Percentiles rank a stretch among this genome's conserved stretches.
These are phyloP conservation scores for Kitagawia praeruptora DNA, from an alignment of 129 eudicot genomes.

Conservation along the genomic window DNA sequence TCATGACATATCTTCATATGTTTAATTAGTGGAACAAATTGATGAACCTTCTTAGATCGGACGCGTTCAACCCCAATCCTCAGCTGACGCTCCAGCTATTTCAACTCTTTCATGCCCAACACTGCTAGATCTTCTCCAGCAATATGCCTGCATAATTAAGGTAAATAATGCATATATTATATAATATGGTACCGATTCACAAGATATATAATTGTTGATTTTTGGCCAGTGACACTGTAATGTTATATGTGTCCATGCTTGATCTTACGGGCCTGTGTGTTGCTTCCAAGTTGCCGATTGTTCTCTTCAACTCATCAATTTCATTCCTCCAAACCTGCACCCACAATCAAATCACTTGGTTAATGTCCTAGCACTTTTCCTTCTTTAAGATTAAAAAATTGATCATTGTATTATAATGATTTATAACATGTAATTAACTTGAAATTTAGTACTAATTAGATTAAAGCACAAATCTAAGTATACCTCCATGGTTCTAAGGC, in stretches of 20 bases:
- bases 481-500: too few species aligned
- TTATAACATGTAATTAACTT: too few species aligned
- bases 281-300: constrained; percentile 47
- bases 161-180: not conserved
- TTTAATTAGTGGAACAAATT: not conserved
- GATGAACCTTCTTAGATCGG: constrained; percentile 54
- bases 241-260: too few species aligned
- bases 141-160: constrained; percentile 34
- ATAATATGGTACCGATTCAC: not conserved
- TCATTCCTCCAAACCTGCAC: constrained; percentile 60
- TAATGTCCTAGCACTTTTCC: not conserved
- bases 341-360: not conserved
- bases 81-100: constrained; percentile 62
- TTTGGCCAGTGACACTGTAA: not conserved
- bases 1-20: not conserved
- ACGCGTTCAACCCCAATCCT: constrained; percentile 64
- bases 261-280: constrained; percentile 28
- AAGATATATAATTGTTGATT: not conserved
- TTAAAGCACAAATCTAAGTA: too few species aligned
- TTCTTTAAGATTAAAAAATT: too few species aligned
- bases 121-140: constrained; percentile 60
- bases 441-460: too few species aligned
- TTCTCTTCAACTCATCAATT: constrained; percentile 59
- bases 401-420: too few species aligned
- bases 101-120: constrained; percentile 66